A percentile compares a stretch with the other conserved stretches of the same genome.
Conservation (phyloP, 495 filamentous ascomycete genomes). For the Podospora didyma region DNA sequence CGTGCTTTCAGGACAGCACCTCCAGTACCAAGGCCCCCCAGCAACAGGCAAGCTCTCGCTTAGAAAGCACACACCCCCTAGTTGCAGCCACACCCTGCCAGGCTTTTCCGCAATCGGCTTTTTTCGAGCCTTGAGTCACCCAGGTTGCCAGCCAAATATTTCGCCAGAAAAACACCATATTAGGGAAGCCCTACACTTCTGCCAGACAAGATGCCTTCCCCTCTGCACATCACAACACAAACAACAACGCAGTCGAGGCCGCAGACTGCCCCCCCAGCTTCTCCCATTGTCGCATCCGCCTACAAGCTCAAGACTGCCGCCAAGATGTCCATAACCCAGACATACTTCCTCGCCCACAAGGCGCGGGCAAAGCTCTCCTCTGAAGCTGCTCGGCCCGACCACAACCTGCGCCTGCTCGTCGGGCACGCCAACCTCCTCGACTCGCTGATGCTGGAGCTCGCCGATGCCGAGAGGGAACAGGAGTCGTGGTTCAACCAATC, state of each 20-base stretch:
- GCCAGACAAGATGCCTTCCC: conserved; percentile 26
- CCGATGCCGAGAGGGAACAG: conserved; percentile 91
- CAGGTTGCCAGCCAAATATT: conserved; percentile 16
- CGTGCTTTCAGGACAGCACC: too few species aligned
- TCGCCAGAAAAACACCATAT: conserved; percentile 24
- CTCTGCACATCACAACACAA: conserved; percentile 22
- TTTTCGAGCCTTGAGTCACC: conserved; percentile 29
- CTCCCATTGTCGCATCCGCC: conserved; percentile 20
- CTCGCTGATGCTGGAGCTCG: conserved; percentile 89
- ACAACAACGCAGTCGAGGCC: conserved; percentile 20
- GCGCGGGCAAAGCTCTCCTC: conserved; percentile 90
- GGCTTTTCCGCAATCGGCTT: conserved; percentile 28
- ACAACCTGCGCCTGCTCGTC: conserved; percentile 90
- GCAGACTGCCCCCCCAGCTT: conserved; percentile 10
- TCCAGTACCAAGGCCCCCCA: background rate
- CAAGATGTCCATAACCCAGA: conserved; percentile 95
- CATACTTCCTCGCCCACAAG: conserved; percentile 95
- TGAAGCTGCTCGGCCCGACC: conserved; percentile 85
- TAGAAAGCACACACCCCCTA: conserved; percentile 13
- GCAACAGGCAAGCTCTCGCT: too few species aligned
- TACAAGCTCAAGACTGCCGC: conserved; percentile 33
- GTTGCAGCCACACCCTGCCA: conserved; percentile 5
- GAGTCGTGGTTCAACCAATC: conserved; percentile 98
- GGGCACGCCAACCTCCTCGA: conserved; percentile 98
- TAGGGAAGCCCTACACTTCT: conserved; percentile 10